A percentile compares a stretch with the other conserved stretches of the same genome.
Conservation (phyloP, 129 eudicot species). For the Pseudognaphalium luteoalbum region DNA sequence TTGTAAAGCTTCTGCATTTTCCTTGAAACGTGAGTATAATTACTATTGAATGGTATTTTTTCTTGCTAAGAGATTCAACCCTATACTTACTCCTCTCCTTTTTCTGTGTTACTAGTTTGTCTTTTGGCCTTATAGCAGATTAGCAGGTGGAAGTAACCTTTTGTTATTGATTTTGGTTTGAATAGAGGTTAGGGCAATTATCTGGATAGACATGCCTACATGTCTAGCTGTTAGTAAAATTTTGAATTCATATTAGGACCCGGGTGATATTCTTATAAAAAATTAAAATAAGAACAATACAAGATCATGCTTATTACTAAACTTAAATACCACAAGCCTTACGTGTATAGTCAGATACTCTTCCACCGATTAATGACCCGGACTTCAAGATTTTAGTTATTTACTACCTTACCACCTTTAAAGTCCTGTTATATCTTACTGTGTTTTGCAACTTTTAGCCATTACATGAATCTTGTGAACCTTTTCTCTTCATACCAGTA, state of each 20-base stretch:
- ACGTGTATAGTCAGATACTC: neutral
- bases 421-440: neutral
- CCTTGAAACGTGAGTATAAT: too few relatives aligned
- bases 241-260: neutral
- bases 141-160: too few relatives aligned
- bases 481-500: neutral
- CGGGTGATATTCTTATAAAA: neutral
- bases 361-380: too few relatives aligned
- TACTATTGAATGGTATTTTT: too few relatives aligned
- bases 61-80: too few relatives aligned
- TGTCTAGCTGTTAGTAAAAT: too few relatives aligned
- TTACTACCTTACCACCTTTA: neutral
- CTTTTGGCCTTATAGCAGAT: too few relatives aligned
- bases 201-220: neutral
- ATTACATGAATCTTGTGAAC: neutral
- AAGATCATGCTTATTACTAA: neutral
- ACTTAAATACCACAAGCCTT: neutral
- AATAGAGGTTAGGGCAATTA: too few relatives aligned
- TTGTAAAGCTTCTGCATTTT: too few relatives aligned
- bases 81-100: too few relatives aligned
- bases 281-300: neutral
- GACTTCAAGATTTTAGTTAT: neutral
- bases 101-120: too few relatives aligned
- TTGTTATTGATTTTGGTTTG: too few relatives aligned
- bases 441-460: neutral